These are phyloP conservation scores for Aspergillus avenaceus DNA, from an alignment of 495 filamentous ascomycete genomes.

Conservation along the genomic window DNA sequence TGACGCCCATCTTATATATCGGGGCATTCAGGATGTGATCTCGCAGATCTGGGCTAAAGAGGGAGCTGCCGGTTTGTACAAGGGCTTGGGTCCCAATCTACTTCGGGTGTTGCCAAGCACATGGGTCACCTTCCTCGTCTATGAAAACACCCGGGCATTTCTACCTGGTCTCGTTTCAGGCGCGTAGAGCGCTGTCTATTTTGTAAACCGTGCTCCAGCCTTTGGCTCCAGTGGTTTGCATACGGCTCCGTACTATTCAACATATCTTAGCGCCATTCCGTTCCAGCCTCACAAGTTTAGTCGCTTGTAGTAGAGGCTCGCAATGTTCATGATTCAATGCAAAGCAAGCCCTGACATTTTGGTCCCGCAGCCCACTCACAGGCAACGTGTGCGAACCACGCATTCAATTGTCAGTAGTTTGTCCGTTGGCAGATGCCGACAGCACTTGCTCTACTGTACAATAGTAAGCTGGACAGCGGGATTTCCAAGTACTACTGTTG, in stretches of 20 bases:
- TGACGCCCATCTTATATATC: constrained; percentile 62
- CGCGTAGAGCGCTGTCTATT: background rate
- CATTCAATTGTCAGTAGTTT: too few relatives aligned
- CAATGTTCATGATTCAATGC: background rate
- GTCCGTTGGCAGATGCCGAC: background rate
- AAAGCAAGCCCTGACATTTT: background rate
- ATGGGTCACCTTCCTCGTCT: constrained; percentile 96
- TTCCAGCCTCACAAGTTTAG: background rate
- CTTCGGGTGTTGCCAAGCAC: constrained; percentile 88
- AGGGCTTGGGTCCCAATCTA: constrained; percentile 82
- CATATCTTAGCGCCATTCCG: background rate
- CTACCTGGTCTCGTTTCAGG: constrained; percentile 16
- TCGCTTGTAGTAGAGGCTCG: background rate
- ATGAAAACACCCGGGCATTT: constrained; percentile 80
- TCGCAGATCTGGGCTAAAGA: constrained; percentile 71
- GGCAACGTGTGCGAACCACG: too few relatives aligned
- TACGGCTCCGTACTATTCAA: background rate
- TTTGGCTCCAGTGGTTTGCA: background rate
- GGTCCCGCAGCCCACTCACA: too few relatives aligned
- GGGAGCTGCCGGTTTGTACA: constrained; percentile 84
- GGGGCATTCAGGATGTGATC: constrained; percentile 66
- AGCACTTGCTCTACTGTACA: background rate
- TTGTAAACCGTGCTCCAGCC: background rate
- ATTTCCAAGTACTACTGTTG: background rate
- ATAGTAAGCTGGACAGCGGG: too few relatives aligned